Evolutionary conservation across 83 land plant species (phyloP).

Genomic region (Larix sibirica): DNA sequence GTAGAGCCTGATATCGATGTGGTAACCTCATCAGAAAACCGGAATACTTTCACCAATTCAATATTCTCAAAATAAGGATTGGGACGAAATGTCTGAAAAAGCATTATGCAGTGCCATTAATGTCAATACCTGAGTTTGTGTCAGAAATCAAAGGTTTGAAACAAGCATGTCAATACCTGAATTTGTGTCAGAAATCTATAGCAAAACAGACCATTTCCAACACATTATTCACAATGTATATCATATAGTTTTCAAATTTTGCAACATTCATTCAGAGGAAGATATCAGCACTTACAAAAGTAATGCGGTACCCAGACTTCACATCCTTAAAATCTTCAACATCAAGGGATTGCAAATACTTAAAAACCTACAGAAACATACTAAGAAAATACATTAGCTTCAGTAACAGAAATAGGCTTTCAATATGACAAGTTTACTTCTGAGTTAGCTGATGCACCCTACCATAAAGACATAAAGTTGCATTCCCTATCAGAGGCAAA

Average conservation of each 20-base stretch:
- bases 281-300: constrained; percentile 56
- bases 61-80: constrained; percentile 93
- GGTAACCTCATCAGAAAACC: constrained; percentile 83
- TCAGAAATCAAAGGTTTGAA: too few relatives aligned
- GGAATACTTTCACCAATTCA: constrained; percentile 70
- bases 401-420: too few relatives aligned
- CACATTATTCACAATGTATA: too few relatives aligned
- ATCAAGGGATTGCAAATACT: constrained; percentile 76
- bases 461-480: too few relatives aligned
- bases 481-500: too few relatives aligned
- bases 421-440: too few relatives aligned
- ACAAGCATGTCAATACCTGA: not conserved
- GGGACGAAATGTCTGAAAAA: constrained; percentile 58
- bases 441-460: too few relatives aligned
- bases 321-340: constrained; percentile 94
- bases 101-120: not conserved
- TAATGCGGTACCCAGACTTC: constrained; percentile 92
- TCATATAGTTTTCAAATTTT: too few relatives aligned
- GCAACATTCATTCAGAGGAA: not conserved
- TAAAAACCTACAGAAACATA: constrained; percentile 65
- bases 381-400: too few relatives aligned
- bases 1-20: constrained; percentile 67
- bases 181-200: not conserved
- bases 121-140: not conserved
- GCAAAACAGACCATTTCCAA: not conserved